Evolutionary conservation across 495 filamentous ascomycete genomes (phyloP), one percentile per base, ranked within the genome.

Genomic region (Penicillium herquei): DNA sequence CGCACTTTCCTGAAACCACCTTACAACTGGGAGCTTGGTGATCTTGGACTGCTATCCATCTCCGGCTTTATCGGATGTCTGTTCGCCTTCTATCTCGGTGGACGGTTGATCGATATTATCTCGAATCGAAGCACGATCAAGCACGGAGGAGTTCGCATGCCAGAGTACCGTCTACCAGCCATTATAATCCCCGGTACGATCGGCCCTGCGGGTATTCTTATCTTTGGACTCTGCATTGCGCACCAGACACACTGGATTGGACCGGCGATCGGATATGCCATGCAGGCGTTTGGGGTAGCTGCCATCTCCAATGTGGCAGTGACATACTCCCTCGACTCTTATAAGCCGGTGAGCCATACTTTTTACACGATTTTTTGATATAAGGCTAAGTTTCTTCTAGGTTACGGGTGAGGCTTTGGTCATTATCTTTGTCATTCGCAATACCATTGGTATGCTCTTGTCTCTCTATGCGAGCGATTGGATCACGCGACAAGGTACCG

Each of bases 221-320:
- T 66, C 13, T 71, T 69, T 44, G 69, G 69, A 1, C 40, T 71
- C 7, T 67, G 64, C 32, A 46, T 69, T n/a, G 66, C 66, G 0
- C 39, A 65, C 46, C 54, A 62, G n/a, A 63, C 59, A 3, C 58
- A 65, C 44, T 71, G 69, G 69, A 63, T 66, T 16, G 69, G 69
- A 4, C 55, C 64, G 10, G 69, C 69, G 0, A 48, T 72, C n/a
- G 69, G 69, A 34, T 68, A 68, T 40, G 67, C 60, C 1, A 72
- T 72, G 67, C 69, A 72, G 39, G 69, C 63, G 0, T 72, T 72
- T 39, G 69, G 69, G 3, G 62, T 70, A 0, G 64, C 69, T 9
- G 67, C 67, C 30, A 67, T 70, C 14, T 68, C 67, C 1, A 72
- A 72, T 40, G 65, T 72, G 6, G 69, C 65, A 3, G 69, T 72